Evolutionary conservation across 441 rosid species (phyloP).

Genomic region (Raphanus hybrid): DNA sequence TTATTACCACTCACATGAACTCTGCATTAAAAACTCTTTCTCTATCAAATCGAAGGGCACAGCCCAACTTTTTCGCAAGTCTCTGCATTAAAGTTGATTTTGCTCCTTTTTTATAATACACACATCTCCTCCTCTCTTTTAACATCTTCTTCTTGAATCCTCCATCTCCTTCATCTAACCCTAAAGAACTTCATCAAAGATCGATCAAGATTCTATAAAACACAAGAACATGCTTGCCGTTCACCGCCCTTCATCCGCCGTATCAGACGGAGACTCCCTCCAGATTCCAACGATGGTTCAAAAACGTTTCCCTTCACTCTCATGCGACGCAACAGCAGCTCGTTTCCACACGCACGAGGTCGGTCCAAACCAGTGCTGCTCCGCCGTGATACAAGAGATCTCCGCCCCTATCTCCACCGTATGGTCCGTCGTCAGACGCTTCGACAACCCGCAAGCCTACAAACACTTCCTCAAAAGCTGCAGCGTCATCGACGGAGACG

Average conservation of each 20-base stretch:
- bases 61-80: constrained; percentile 37
- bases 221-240: constrained; percentile 58
- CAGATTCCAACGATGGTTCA: constrained; percentile 45
- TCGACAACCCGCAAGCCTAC: constrained; percentile 69
- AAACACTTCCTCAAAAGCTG: constrained; percentile 76
- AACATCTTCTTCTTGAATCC: constrained; percentile 8
- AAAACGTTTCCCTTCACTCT: constrained; percentile 55
- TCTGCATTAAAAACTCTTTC: constrained; percentile 40
- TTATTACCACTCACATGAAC: constrained; percentile 45
- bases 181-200: constrained; percentile 10
- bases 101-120: constrained; percentile 16
- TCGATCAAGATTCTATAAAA: constrained; percentile 20
- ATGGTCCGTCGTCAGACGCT: constrained; percentile 76
- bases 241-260: constrained; percentile 53
- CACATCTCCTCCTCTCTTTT: constrained; percentile 26
- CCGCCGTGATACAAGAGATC: constrained; percentile 68
- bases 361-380: constrained; percentile 64
- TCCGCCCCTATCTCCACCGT: constrained; percentile 62
- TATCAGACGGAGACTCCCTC: constrained; percentile 29
- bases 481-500: constrained; percentile 59
- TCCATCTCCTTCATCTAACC: not conserved
- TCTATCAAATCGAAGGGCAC: constrained; percentile 32
- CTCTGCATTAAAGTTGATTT: constrained; percentile 43
- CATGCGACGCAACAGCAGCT: constrained; percentile 50
- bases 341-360: constrained; percentile 61